Evolutionary conservation across 1,284 basidiomycete species (phyloP), one percentile per base, ranked within the genome.

Genomic region (Pseudozyma sp.): DNA sequence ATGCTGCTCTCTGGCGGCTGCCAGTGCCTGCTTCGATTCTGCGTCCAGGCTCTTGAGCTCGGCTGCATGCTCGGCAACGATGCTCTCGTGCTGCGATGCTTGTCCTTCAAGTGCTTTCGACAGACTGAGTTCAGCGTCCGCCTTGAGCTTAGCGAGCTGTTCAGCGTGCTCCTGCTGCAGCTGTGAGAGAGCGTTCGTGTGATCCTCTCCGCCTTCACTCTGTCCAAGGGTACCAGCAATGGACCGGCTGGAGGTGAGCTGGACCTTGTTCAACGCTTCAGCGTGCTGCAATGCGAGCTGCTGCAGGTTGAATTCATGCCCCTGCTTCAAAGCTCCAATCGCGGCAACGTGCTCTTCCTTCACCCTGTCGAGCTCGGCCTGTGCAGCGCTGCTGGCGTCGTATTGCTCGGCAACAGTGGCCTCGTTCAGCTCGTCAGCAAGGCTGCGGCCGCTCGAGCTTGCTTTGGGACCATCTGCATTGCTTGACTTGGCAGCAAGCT

Each of bases 401-500:
- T 63, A 39, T 16, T 66, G 64, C 62, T 78, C 72, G 34, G 61
- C 67, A 6, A 39, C 56, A 5, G 67, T 45, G 11, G 54, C 65
- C n/a, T 59, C 65, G 14, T 56, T 93, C 94, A 5, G 93, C 92
- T 14, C 95, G 96, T 58, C 95, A 90, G 87, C 97, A 95, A 61
- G 97, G 88, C 63, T 74, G 38, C 56, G 49, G 39, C 52, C 42
- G 52, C 67, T 57, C 48, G 53, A 16, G 54, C 44, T 52, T 12
- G 53, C 34, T 34, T 16, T 47, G 2, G 45, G 19, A 10, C 16
- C 45, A 11, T 25, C 25, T 1, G 12, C 19, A 1, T 47, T 21
- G 45, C 19, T 14, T 52, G 52, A 11, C 58, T 59, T 60, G 49
- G 53, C 47, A 5, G 59, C 66, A 16, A 92, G 90, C 81, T 90